These are phyloP conservation scores for Aspergillus hortae DNA, from an alignment of 2,329 filamentous ascomycete genomes.

Conservation along the genomic window DNA sequence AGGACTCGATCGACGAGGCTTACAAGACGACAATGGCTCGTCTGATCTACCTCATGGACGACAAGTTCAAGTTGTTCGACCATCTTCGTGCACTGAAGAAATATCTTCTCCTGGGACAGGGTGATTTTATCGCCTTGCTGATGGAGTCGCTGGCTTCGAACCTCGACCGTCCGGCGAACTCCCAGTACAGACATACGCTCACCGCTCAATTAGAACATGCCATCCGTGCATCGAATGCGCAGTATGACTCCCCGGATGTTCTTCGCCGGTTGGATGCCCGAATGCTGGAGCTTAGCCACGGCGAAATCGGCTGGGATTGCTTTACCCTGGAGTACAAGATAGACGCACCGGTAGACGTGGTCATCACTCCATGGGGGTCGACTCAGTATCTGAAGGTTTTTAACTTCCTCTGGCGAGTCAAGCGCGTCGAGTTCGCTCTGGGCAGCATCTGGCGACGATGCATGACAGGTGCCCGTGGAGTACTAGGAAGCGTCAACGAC, in stretches of 20 bases:
- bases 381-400: constrained; percentile 98
- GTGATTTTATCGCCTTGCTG: constrained; percentile 92
- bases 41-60: constrained; percentile 86
- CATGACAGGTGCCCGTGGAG: constrained; percentile 92
- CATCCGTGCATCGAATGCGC: constrained; percentile 93
- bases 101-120: constrained; percentile 90
- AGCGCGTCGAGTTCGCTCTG: constrained; percentile 92
- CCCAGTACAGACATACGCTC: constrained; percentile 91
- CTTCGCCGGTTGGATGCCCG: constrained; percentile 90
- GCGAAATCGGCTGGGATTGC: constrained; percentile 98
- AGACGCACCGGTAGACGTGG: constrained; percentile 91
- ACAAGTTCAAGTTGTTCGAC: constrained; percentile 91
- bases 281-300: constrained; percentile 93
- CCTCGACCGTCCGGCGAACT: constrained; percentile 90
- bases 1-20: constrained; percentile 91
- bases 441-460: constrained; percentile 88
- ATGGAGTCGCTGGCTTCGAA: constrained; percentile 96
- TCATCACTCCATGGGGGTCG: constrained; percentile 92
- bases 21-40: constrained; percentile 98
- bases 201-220: constrained; percentile 98
- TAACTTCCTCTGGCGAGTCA: constrained; percentile 98
- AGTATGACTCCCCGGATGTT: constrained; percentile 90
- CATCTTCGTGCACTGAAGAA: constrained; percentile 90
- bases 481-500: constrained; percentile 73
- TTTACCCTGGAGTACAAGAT: constrained; percentile 99